Conservation (phyloP, 345 rosid species). For the Gossypium mustelinum region DNA sequence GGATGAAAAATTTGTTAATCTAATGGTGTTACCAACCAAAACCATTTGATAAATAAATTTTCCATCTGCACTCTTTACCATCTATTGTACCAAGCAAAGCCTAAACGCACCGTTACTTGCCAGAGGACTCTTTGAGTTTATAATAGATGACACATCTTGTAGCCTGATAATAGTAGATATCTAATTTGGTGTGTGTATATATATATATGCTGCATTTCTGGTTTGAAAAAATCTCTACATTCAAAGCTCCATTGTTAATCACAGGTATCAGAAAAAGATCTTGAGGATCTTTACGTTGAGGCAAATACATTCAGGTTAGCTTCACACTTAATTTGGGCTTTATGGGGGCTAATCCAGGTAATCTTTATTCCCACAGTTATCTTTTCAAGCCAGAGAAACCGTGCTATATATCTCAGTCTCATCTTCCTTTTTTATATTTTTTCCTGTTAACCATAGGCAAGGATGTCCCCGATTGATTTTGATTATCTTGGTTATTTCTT, state of each 20-base stretch:
- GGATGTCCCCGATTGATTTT: slow-evolving; percentile 85
- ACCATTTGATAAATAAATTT: no score
- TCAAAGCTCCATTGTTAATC: background rate
- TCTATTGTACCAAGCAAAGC: no score
- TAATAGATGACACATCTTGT: background rate
- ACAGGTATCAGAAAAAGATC: slow-evolving; percentile 54
- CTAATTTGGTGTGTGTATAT: background rate
- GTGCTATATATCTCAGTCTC: background rate
- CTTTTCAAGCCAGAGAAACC: slow-evolving; percentile 3
- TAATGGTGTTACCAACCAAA: no score
- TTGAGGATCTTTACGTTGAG: slow-evolving; percentile 63
- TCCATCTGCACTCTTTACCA: background rate
- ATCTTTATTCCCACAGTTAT: background rate
- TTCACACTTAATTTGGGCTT: slow-evolving; percentile 83
- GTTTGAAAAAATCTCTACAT: background rate
- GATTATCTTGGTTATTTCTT: slow-evolving; percentile 85
- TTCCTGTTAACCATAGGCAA: slow-evolving; percentile 48
- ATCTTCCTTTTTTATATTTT: background rate
- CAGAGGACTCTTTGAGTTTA: background rate
- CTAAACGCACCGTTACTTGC: background rate
- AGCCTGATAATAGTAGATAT: no score
- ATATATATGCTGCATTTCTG: background rate
- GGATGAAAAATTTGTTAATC: no score
- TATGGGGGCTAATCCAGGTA: slow-evolving; percentile 94
- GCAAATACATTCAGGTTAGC: slow-evolving; percentile 70